Evolutionary conservation across 2,329 filamentous ascomycete species (phyloP), one percentile per base, ranked within the genome.

Genomic region (Grosmannia serpens): DNA sequence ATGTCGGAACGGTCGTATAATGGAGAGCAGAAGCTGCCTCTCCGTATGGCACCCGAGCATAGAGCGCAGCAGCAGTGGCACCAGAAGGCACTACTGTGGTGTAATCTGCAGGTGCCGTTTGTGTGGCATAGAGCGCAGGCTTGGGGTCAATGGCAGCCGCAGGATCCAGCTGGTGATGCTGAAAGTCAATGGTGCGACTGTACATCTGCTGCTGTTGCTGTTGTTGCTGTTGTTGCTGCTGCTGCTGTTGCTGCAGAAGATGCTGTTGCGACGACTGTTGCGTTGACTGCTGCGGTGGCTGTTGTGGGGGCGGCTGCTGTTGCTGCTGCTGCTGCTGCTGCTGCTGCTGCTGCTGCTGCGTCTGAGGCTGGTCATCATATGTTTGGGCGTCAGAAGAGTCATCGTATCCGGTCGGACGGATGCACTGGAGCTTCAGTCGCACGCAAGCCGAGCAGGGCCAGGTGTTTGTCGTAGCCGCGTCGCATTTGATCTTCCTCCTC

Each of bases 381-480:
- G 70, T 68, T 46, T 71, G 70, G 13, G 68, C 61, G 24, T 77
- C 74, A 9, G 70, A 79, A 53, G 72, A 79, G 56, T 85, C 83
- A 66, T 91, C 88, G 66, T 88, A 87, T 60, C 91, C 86, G 59
- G 89, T 91, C 4, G 92, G 94, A 52, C 91, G 90, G 29, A 96
- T 86, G 70, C 94, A 97, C 67, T 94, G 89, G 60, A 96, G 81
- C 75, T 96, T 97, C 62, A 97, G 77, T 54, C 92, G 84, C 62
- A 91, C 87, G 70, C 92, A 99, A 41, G 94, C 90, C 47, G 91
- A 94, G 72, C 92, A 97, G 31, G 94, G 94, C 92, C 94, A 97
- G 44, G 90, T 91, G 71, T 97, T 96, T 47, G 91, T 96, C 17
- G 92, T 96, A 24, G 92, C 92, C 56, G 92, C 91, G 75, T 97